Base-by-base conservation (phyloP, 2,329 filamentous ascomycete species). In the Sporothrix brasiliensis region DNA sequence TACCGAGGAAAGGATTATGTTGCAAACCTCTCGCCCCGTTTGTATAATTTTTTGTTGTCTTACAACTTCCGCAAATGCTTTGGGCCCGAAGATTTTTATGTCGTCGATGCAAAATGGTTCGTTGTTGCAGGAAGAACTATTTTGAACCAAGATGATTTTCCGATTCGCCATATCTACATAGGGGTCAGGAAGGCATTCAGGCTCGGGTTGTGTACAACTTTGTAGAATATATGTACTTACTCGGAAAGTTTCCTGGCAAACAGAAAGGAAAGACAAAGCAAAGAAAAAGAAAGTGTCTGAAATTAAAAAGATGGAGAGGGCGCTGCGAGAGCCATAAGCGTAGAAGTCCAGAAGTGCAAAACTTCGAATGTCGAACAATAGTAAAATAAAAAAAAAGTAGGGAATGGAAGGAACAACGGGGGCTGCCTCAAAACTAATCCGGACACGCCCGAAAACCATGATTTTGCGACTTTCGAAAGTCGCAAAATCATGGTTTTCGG, bases 41-140 rank as follows among this genome's bases (percentile, higher is more conserved):
- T n/a, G 13, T 50, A 50, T 14, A 16, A 50, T 50, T 50, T 4
- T n/a, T n/a, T 50, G 13, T 50, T 50, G 47, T 50, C 14, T 54
- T 54, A 4, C n/a, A 27, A 54, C 52, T 30, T 54, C 52, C 21
- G 52, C 14, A 27, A 54, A 11, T 54, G 19, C 52, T 54, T 54
- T 27, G 4, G 27, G 52, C 52, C 52, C 52, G 52, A 54, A 54
- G 27, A 54, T 54, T 21, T 30, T 24, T 27, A 54, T 24, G 52
- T 54, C 52, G 52, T 54, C 52, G 52, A 54, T 24, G 52, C 19
- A 54, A 54, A 54, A 54, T 24, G n/a, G 19, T 13, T 54, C 52
- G 52, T 54, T 50, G 47, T 6, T 14, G 47, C 13, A 50, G 47
- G 47, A 7, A 50, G 47, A 50, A 14, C 13, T n/a, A 50, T 14